Evolutionary conservation across 192 early-diverging fungal genomes (phyloP).

Genomic region (Coemansia sp.): DNA sequence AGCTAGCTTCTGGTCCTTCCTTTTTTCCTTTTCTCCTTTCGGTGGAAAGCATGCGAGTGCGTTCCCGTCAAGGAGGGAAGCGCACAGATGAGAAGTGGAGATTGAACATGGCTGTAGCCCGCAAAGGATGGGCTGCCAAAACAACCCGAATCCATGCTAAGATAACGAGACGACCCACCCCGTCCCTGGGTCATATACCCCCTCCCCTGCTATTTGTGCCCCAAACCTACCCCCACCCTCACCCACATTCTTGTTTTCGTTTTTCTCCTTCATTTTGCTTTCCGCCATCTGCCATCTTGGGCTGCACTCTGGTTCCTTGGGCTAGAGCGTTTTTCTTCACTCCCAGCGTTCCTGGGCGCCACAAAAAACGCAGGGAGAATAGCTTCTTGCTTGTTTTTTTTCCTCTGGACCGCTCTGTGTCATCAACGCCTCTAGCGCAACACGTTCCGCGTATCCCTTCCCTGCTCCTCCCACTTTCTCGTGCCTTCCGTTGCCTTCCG

Average conservation of each 20-base stretch:
- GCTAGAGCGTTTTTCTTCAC: no score
- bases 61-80: conserved; percentile 8
- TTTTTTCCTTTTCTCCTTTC: conserved; percentile 1
- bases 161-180: background rate
- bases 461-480: background rate
- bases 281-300: background rate
- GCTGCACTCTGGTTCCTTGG: no score
- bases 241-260: background rate
- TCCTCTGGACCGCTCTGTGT: conserved; percentile 6
- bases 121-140: background rate
- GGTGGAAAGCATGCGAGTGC: conserved; percentile 14
- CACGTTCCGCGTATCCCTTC: conserved; percentile 1
- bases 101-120: background rate
- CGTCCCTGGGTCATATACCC: background rate
- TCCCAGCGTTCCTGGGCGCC: background rate
- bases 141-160: background rate
- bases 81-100: conserved; percentile 16
- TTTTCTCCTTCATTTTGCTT: background rate
- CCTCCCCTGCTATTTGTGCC: background rate
- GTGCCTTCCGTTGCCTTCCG: background rate
- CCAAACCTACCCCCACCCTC: background rate
- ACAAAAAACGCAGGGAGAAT: conserved; percentile 4
- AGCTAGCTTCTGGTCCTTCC: background rate
- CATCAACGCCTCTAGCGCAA: conserved; percentile 2
- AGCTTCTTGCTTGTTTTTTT: background rate